Conservation (phyloP, 495 filamentous ascomycete species). For the Thermochaetoides thermophila region DNA sequence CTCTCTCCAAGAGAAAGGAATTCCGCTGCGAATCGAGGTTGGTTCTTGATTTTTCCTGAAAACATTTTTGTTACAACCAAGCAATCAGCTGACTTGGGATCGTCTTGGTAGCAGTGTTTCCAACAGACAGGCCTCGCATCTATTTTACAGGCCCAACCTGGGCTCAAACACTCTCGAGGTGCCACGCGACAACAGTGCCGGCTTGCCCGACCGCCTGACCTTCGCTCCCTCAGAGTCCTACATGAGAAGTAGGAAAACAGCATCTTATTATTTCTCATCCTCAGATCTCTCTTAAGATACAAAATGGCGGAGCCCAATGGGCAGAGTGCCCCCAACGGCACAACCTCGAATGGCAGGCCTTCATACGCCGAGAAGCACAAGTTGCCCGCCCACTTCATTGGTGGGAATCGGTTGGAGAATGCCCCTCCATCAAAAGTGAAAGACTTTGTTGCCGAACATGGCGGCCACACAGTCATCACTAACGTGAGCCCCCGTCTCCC, state of each 20-base stretch:
- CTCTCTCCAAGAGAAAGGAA: neutral
- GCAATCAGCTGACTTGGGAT: no score
- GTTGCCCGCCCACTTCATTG: constrained; percentile 84
- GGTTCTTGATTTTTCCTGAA: neutral
- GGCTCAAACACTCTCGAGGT: no score
- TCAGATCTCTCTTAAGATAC: constrained; percentile 8
- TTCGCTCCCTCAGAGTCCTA: no score
- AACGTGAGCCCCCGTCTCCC: constrained; percentile 47
- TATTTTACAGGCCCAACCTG: no score
- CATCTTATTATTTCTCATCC: no score
- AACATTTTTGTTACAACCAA: neutral
- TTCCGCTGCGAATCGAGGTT: constrained; percentile 2
- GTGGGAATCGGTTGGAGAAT: constrained; percentile 71
- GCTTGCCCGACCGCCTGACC: no score
- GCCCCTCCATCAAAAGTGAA: constrained; percentile 70
- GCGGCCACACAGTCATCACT: constrained; percentile 94
- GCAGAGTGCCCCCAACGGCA: constrained; percentile 24
- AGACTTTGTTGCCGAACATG: constrained; percentile 81
- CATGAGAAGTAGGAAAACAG: no score
- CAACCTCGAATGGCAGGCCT: constrained; percentile 33
- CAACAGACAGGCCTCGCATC: no score
- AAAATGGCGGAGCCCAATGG: constrained; percentile 37
- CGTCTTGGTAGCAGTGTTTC: no score
- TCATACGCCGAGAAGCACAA: constrained; percentile 64
- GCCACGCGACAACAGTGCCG: no score